Evolutionary conservation across 2,329 filamentous ascomycete species (phyloP).

Genomic region (Intubia oerlemansii): DNA sequence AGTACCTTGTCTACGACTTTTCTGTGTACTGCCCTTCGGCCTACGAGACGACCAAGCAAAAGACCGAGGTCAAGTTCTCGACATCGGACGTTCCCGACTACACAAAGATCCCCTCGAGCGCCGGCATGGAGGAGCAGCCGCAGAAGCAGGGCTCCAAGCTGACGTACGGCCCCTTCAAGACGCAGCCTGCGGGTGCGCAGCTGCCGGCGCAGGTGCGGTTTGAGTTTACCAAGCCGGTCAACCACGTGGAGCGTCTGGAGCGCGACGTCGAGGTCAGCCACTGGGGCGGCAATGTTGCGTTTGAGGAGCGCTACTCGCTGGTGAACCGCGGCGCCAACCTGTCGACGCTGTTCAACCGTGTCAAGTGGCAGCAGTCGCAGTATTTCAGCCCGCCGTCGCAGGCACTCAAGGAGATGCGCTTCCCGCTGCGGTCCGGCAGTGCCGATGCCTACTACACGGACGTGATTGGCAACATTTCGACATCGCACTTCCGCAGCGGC

Average conservation of each 20-base stretch:
- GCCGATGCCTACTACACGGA: slow-evolving; percentile 87
- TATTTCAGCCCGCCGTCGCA: slow-evolving; percentile 60
- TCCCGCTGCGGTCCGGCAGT: slow-evolving; percentile 61
- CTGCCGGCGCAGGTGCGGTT: slow-evolving; percentile 66
- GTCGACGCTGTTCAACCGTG: slow-evolving; percentile 49
- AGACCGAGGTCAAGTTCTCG: slow-evolving; percentile 87
- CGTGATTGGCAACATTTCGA: slow-evolving; percentile 91
- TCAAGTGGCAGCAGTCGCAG: slow-evolving; percentile 49
- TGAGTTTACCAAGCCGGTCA: slow-evolving; percentile 85
- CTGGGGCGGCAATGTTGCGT: slow-evolving; percentile 92
- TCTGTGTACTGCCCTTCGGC: slow-evolving; percentile 67
- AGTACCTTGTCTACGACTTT: slow-evolving; percentile 73
- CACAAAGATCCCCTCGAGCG: slow-evolving; percentile 39
- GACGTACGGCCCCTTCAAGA: slow-evolving; percentile 72
- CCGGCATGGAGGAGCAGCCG: slow-evolving; percentile 39
- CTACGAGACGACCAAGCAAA: slow-evolving; percentile 78
- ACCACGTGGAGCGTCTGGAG: slow-evolving; percentile 58
- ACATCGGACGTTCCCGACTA: slow-evolving; percentile 64
- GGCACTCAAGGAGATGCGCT: slow-evolving; percentile 62
- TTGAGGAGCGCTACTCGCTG: slow-evolving; percentile 83
- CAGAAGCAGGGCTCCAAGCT: slow-evolving; percentile 69
- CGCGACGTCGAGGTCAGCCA: slow-evolving; percentile 90
- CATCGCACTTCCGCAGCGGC: slow-evolving; percentile 64
- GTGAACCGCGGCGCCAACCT: slow-evolving; percentile 71
- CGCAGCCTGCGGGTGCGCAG: slow-evolving; percentile 55